These are phyloP conservation scores for Globisporangium perplexum DNA, from an alignment of 352 stramenopile genomes.

Conservation along the genomic window DNA sequence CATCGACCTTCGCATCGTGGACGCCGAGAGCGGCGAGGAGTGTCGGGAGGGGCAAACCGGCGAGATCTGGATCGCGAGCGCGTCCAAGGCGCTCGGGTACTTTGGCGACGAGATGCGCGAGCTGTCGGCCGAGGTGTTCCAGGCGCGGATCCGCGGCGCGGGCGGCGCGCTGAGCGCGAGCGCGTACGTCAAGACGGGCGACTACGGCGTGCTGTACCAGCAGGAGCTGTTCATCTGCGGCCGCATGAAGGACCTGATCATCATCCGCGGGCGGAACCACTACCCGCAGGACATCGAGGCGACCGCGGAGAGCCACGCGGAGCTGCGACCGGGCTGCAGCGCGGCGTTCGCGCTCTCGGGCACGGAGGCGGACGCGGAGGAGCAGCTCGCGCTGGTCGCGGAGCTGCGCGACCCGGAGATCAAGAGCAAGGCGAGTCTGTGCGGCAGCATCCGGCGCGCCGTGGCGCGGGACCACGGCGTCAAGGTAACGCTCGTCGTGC, in stretches of 20 bases:
- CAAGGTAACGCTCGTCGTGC: constrained; percentile 83
- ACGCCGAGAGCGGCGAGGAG: constrained; percentile 58
- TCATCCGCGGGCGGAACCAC: constrained; percentile 98
- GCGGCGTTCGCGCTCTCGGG: constrained; percentile 91
- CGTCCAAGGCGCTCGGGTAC: constrained; percentile 94
- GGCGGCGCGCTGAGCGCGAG: constrained; percentile 20
- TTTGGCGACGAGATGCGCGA: constrained; percentile 76
- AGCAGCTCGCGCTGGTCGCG: constrained; percentile 68
- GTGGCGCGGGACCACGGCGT: constrained; percentile 85
- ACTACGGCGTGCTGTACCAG: constrained; percentile 96
- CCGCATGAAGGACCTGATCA: constrained; percentile 98
- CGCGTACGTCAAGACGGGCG: constrained; percentile 92
- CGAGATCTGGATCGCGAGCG: constrained; percentile 85
- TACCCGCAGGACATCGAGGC: constrained; percentile 99
- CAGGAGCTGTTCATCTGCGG: constrained; percentile 97
- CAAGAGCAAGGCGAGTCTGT: constrained; percentile 70
- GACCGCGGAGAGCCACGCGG: constrained; percentile 78
- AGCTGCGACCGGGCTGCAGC: constrained; percentile 92
- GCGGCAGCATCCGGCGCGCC: constrained; percentile 52
- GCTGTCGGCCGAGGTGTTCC: constrained; percentile 86
- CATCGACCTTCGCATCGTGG: constrained; percentile 93
- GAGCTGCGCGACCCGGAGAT: constrained; percentile 69
- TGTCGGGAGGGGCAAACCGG: constrained; percentile 60
- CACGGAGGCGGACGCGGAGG: constrained; percentile 24
- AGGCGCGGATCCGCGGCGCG: constrained; percentile 56